phyloP scores from a whole-genome alignment of 1,139 yeast species.

The Zygosaccharomyces pseudobailii region DNA sequence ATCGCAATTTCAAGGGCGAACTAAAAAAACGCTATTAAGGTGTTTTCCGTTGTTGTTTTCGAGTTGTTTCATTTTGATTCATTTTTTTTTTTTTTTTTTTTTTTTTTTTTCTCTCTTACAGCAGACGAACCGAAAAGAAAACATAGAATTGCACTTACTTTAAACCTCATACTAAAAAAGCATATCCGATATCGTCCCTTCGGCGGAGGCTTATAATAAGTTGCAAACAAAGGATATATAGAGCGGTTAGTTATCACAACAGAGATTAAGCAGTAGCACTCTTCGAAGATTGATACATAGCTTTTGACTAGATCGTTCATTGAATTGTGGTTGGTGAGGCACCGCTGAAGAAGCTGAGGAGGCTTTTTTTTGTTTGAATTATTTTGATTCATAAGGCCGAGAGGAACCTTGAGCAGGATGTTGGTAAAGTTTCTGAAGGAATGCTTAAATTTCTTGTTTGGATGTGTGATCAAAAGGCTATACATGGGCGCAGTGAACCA shows the following conservation, averaged over 20 bases:
- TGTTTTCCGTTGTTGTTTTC: neutral
- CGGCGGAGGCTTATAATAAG: neutral
- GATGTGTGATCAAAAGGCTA: slow-evolving; percentile 15
- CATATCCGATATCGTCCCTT: neutral
- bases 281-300: neutral
- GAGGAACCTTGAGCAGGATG: neutral
- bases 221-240: neutral
- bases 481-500: slow-evolving; percentile 35
- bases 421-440: neutral
- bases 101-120: neutral
- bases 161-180: neutral
- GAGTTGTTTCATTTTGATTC: neutral
- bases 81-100: neutral
- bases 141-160: neutral
- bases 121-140: neutral
- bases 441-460: slow-evolving; percentile 4
- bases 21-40: neutral
- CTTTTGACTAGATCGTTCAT: neutral
- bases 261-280: neutral
- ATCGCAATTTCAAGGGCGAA: neutral
- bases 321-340: neutral
- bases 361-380: neutral
- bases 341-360: neutral
- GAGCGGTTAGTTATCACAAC: neutral
- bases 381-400: neutral